Evolutionary conservation across 208 protist species (phyloP).

Genomic region (Vickermania spadyakhi): DNA sequence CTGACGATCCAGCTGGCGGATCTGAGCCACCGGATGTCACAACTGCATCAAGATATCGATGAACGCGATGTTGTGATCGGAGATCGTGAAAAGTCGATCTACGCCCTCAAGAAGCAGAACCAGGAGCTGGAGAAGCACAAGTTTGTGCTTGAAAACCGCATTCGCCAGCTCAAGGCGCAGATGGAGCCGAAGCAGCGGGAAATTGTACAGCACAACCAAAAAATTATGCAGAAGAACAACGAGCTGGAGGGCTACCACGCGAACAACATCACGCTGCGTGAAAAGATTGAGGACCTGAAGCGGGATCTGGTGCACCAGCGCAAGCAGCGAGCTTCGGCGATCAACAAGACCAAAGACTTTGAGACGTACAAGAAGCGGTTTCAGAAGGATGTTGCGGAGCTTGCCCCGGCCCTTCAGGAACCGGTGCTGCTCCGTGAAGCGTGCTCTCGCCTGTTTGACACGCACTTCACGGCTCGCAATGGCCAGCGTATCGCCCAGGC

Average conservation of each 20-base stretch:
- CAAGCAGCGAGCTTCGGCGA: constrained; percentile 57
- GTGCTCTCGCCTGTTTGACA: constrained; percentile 75
- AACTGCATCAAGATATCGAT: constrained; percentile 88
- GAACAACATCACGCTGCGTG: constrained; percentile 83
- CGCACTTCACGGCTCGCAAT: constrained; percentile 66
- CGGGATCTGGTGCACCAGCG: constrained; percentile 85
- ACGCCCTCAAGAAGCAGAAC: constrained; percentile 96
- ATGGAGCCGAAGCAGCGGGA: constrained; percentile 95
- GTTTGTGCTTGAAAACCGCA: constrained; percentile 97
- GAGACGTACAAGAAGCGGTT: constrained; percentile 84
- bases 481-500: constrained; percentile 55
- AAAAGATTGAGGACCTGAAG: constrained; percentile 85
- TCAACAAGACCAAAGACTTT: constrained; percentile 76
- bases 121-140: constrained; percentile 98
- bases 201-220: constrained; percentile 83
- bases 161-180: constrained; percentile 96
- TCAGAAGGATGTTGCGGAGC: constrained; percentile 69
- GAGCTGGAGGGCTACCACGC: constrained; percentile 87
- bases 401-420: constrained; percentile 87
- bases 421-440: constrained; percentile 72
- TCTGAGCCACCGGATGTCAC: constrained; percentile 79
- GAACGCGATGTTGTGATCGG: constrained; percentile 92
- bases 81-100: constrained; percentile 95
- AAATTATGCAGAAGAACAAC: constrained; percentile 89
- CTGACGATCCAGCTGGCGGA: constrained; percentile 71